A percentile compares a stretch with the other conserved stretches of the same genome.
Conservation (phyloP, 331 rosid genomes). For the Cucumis variabilis region DNA sequence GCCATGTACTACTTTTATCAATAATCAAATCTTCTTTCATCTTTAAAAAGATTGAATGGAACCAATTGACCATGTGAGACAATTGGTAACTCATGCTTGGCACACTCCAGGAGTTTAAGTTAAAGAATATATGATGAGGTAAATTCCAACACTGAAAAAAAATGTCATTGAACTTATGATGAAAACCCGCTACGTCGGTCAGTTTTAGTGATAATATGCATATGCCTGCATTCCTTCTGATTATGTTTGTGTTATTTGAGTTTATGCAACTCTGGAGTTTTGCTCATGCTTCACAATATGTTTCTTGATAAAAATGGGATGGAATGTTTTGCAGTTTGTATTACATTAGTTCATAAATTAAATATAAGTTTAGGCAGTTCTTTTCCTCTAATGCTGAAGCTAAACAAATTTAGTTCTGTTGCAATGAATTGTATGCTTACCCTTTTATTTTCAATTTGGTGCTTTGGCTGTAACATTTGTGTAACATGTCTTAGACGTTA, state of each 20-base stretch:
- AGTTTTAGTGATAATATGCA: not conserved
- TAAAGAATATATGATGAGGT: conserved; percentile 87
- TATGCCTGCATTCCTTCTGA: too few species aligned
- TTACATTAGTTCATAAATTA: not conserved
- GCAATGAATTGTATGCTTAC: not conserved
- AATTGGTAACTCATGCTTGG: conserved; percentile 82
- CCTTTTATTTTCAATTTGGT: not conserved
- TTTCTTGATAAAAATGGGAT: conserved; percentile 35
- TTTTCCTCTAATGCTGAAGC: not conserved
- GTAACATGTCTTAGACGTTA: not conserved
- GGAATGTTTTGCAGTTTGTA: not conserved
- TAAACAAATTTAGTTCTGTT: not conserved
- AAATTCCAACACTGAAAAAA: conserved; percentile 22
- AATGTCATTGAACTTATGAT: not conserved
- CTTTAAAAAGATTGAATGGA: conserved; percentile 72
- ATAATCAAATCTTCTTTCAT: not conserved
- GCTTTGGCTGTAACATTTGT: not conserved
- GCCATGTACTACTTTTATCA: not conserved
- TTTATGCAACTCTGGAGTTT: conserved; percentile 95
- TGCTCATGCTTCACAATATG: conserved; percentile 71
- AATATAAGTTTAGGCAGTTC: too few species aligned
- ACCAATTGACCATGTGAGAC: conserved; percentile 91
- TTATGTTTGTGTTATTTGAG: not conserved
- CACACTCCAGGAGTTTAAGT: conserved; percentile 83
- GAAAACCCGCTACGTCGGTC: not conserved